phyloP scores from a whole-genome alignment of 129 eudicot species.

The carrot (Daucus carota) region DNA sequence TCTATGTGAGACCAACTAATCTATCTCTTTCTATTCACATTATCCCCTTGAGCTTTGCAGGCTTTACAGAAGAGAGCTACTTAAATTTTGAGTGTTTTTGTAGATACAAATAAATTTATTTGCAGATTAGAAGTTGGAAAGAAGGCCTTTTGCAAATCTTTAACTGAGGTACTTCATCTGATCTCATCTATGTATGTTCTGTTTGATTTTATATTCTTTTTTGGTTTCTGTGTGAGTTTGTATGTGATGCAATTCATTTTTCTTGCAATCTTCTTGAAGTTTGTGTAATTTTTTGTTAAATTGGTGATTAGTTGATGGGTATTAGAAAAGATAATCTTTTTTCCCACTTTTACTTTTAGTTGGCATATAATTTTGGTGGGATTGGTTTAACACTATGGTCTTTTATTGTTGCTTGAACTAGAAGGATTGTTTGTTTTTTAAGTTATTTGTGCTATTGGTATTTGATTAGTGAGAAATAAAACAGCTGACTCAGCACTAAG shows the following conservation, averaged over 20 bases:
- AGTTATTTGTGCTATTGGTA: not conserved
- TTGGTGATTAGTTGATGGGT: conserved; percentile 7
- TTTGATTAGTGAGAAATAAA: conserved; percentile 9
- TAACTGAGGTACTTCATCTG: not conserved
- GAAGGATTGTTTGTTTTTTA: conserved; percentile 20
- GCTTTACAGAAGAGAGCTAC: not conserved
- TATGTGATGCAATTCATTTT: conserved; percentile 10
- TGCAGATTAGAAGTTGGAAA: not conserved
- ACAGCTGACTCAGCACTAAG: conserved; percentile 8
- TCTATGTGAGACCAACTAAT: conserved; percentile 31
- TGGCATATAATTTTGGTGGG: conserved; percentile 9
- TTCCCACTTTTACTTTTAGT: not conserved
- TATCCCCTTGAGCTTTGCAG: not conserved
- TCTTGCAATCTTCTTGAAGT: conserved; percentile 4
- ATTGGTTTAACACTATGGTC: conserved; percentile 5
- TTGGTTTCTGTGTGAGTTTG: not conserved
- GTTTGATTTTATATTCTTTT: not conserved
- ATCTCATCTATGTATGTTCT: conserved; percentile 13
- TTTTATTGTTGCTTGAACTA: conserved; percentile 2
- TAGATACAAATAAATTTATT: not conserved
- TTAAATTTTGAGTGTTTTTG: not conserved
- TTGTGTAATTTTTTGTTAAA: not conserved
- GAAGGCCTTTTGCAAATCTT: not conserved
- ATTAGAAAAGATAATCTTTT: not conserved
- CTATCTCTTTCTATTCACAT: conserved; percentile 1